phyloP scores from a whole-genome alignment of 192 early-diverging fungal species.

The Coemansia sp. region DNA sequence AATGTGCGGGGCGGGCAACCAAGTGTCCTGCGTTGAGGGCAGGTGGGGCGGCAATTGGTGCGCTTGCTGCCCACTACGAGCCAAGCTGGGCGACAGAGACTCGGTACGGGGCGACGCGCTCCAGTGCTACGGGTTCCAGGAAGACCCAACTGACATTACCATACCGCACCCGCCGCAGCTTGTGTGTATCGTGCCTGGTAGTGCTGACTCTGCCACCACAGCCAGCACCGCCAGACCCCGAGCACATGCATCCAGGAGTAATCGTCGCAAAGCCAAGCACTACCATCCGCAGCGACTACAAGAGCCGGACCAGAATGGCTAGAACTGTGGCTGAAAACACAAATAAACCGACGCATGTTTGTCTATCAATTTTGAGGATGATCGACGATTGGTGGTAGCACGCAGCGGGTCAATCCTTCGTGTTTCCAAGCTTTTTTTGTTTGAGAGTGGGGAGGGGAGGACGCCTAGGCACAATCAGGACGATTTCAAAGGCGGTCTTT shows the following conservation, averaged over 20 bases:
- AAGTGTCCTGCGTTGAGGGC: constrained; percentile 17
- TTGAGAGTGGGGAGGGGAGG: not conserved
- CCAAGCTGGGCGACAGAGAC: constrained; percentile 8
- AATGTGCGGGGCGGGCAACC: constrained; percentile 15
- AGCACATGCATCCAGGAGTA: not conserved
- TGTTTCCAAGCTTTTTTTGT: not conserved
- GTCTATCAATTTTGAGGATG: not conserved
- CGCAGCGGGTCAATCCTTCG: not conserved
- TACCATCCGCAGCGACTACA: not conserved
- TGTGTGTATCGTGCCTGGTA: constrained; percentile 22
- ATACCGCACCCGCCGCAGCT: constrained; percentile 52
- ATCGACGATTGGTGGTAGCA: not conserved
- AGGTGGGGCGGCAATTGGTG: constrained; percentile 51
- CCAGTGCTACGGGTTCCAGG: constrained; percentile 44
- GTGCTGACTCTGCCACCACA: not conserved
- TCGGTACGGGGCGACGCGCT: constrained; percentile 4
- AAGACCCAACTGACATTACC: constrained; percentile 47
- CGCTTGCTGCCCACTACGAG: constrained; percentile 44
- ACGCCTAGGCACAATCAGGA: not conserved
- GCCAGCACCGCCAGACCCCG: not conserved
- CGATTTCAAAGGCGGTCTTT: not conserved
- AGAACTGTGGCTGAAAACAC: not conserved
- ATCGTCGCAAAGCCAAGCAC: not conserved
- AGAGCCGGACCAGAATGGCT: not conserved
- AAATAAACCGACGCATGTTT: not conserved